A percentile compares a stretch with the other conserved stretches of the same genome.
phyloP scores from a whole-genome alignment of 176 grass and related monocot genomes.

The Oryza longistaminata region DNA sequence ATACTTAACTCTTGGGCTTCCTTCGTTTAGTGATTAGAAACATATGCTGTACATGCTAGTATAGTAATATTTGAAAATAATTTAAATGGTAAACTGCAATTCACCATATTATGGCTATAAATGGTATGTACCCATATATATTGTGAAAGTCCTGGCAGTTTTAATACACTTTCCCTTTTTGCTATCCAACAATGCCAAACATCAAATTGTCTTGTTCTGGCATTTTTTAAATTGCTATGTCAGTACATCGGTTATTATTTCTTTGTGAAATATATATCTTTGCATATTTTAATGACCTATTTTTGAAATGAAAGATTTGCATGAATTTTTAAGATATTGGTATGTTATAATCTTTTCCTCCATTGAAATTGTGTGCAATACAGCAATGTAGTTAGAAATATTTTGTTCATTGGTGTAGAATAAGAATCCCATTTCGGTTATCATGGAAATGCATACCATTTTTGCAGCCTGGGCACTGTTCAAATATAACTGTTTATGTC shows the following conservation, averaged over 20 bases:
- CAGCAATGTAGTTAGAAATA: constrained; percentile 4
- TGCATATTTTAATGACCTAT: not conserved
- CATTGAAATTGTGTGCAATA: constrained; percentile 8
- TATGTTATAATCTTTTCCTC: not conserved
- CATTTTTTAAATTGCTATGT: not conserved
- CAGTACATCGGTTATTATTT: constrained; percentile 17
- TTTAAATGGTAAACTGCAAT: not conserved
- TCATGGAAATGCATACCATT: not conserved
- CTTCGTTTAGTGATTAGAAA: constrained; percentile 31
- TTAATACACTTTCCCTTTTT: not conserved
- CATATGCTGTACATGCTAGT: constrained; percentile 5
- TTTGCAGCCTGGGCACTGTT: not conserved
- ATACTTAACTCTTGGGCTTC: not conserved
- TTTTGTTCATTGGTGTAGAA: not conserved
- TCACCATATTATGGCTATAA: not conserved
- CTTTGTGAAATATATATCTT: not conserved
- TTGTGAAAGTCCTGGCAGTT: not conserved
- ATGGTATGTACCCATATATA: not conserved
- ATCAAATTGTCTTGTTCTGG: not conserved
- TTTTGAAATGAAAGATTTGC: not conserved
- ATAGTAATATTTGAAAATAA: constrained; percentile 10
- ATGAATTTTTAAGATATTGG: not conserved
- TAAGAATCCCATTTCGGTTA: constrained; percentile 19
- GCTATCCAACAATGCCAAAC: not conserved
- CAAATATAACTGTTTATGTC: constrained; percentile 11